Evolutionary conservation across 108 stramenopile genomes (phyloP), one percentile per base, ranked within the genome.

Genomic region (Hondaea fermentalgiana): DNA sequence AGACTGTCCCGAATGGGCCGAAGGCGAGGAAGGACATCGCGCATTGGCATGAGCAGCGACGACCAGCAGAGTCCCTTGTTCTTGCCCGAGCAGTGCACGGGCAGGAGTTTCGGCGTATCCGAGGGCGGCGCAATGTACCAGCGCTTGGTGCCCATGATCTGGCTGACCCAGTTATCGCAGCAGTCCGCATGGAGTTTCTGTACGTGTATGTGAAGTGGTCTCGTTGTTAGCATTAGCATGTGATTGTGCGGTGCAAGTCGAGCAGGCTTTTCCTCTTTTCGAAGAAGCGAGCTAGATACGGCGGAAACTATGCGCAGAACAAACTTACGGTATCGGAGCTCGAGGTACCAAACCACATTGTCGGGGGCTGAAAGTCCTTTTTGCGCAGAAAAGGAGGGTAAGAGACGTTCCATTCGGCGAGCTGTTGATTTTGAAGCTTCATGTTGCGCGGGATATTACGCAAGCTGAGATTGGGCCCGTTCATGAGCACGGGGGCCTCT

Each of bases 1-100:
- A 83, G 51, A 45, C 49, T 53, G 10, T 83, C 76, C 10, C 76
- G 76, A 47, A 83, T 83, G n/a, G 76, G 49, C 17, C 28, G 45
- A 6, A 53, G 49, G 49, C 25, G n/a, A 6, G 49, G 49, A 47
- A 83, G 76, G 49, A 53, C 76, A 23, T 83, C 51, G 45, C 51
- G 45, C n/a, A 53, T 47, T 6, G 76, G 76, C 49, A 53, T 53
- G 25, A n/a, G 45, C 49, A 83, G 51, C n/a, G 76, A 47, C 10
- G 76, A 47, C 76, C 76, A 83, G 76, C 76, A 83, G 3, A 83
- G 51, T 10, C 76, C 51, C 17, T 35, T 12, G 76, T 83, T 47
- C 76, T 83, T 83, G 76, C 76, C 76, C 14, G 76, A 83, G 28
- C 76, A 83, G 76, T 53, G 49, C 12, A 83, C 51, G n/a, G 76